Evolutionary conservation across 345 rosid genomes (phyloP).

Genomic region (Gossypium turneri): DNA sequence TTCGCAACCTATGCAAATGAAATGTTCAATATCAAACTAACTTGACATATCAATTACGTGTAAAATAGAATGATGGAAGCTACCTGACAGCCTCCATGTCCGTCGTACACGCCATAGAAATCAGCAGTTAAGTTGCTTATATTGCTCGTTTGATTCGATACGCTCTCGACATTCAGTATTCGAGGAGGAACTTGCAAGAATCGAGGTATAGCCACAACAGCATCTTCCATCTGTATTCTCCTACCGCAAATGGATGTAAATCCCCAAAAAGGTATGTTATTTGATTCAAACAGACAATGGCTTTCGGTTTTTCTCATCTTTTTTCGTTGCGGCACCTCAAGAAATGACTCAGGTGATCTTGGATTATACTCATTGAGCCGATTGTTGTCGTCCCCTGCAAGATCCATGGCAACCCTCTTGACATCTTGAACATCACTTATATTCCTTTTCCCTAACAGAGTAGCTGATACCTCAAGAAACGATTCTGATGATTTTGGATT

Average conservation of each 20-base stretch:
- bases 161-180: conserved; percentile 24
- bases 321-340: conserved; percentile 24
- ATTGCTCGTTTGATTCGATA: conserved; percentile 19
- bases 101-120: conserved; percentile 38
- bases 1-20: conserved; percentile 47
- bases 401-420: conserved; percentile 4
- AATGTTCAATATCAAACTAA: neutral
- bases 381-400: conserved; percentile 18
- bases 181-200: conserved; percentile 38
- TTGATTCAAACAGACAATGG: conserved; percentile 26
- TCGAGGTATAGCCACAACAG: conserved; percentile 47
- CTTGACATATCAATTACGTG: neutral
- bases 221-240: conserved; percentile 82
- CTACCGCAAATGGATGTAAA: conserved; percentile 56
- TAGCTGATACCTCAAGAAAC: too few species aligned
- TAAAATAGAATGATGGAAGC: neutral
- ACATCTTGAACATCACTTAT: conserved; percentile 15
- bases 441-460: neutral
- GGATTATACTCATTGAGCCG: conserved; percentile 22
- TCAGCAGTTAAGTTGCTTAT: conserved; percentile 28
- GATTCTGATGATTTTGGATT: too few species aligned
- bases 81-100: neutral
- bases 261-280: conserved; percentile 50
- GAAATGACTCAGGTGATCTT: conserved; percentile 15
- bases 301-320: conserved; percentile 37